Base-by-base conservation (phyloP, 352 stramenopile species). In the Globisporangium okanoganense region DNA sequence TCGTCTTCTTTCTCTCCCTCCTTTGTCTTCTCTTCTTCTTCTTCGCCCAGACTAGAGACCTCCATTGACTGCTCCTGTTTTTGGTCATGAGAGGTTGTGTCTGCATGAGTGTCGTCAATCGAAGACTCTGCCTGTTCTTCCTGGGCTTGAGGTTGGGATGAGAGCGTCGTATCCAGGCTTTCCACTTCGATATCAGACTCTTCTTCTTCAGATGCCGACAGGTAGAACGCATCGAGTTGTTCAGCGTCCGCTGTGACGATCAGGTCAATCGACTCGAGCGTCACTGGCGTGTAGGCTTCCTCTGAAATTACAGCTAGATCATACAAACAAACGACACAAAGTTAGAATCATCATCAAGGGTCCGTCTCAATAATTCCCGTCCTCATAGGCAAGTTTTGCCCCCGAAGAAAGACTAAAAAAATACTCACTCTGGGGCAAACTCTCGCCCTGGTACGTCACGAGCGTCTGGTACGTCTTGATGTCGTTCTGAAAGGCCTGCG, bases 391-490 rank as follows among this genome's bases (percentile, higher is more conserved):
- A 38, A 38, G 33, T 12, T 38, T 7, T 14, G 33, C 33, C 18
- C 22, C 25, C 5, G 14, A 6, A 10, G 2, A 45, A 56, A 31
- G 0, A 58, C 52, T 18, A 48, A 56, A 55, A 52, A 24, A 62
- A 16, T 27, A 72, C 2, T 61, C 45, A 14, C 56, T 64, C 10
- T 62, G 65, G 1, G 61, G 36, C 4, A 66, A 14, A 43, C 25
- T 51, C n/a, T 70, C 65, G 49, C 76, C 74, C 40, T 91, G 78
- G 61, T 87, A 77, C 33, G 69, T 72, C 48, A 88, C 69, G 13
- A 93, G 63, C 56, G 82, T 87, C 66, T 92, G 83, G 62, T 95
- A 95, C 35, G 82, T 90, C 65, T 76, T 73, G 47, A 95, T 67
- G 49, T 95, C 86, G 53, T 90, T 85, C 54, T 75, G 64, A 62